Conservation (phyloP, 192 early-diverging fungal species). For the Mycoemilia scoparia region DNA sequence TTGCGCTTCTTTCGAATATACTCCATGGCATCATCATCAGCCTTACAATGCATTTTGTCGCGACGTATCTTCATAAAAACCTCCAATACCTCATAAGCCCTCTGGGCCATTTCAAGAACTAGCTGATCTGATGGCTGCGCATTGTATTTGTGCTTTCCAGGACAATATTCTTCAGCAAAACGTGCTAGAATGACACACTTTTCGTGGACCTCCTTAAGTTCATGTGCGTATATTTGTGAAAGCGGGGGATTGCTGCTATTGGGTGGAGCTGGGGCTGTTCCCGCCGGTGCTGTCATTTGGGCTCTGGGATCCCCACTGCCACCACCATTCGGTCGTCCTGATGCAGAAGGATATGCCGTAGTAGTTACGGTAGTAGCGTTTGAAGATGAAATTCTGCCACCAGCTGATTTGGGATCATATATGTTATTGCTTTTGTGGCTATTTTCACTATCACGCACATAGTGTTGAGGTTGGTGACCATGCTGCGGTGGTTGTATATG, state of each 20-base stretch:
- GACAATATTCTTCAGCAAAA: slow-evolving; percentile 28
- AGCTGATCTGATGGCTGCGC: slow-evolving; percentile 30
- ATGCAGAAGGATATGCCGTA: too few species aligned
- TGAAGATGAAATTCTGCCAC: too few species aligned
- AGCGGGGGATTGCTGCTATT: slow-evolving; percentile 6
- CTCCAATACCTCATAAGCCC: slow-evolving; percentile 30
- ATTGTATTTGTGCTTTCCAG: slow-evolving; percentile 24
- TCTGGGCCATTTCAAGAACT: slow-evolving; percentile 33
- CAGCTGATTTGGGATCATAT: too few species aligned
- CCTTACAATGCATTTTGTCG: slow-evolving; percentile 25
- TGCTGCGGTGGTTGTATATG: too few species aligned
- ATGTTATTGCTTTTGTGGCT: too few species aligned
- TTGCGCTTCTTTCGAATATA: slow-evolving; percentile 35
- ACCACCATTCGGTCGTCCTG: too few species aligned
- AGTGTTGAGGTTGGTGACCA: too few species aligned
- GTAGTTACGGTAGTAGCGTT: too few species aligned
- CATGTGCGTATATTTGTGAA: slow-evolving; percentile 21
- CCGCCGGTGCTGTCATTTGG: not conserved
- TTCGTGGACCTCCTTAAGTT: slow-evolving; percentile 24
- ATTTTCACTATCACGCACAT: too few species aligned
- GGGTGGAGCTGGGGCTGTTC: slow-evolving; percentile 2
- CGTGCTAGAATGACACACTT: slow-evolving; percentile 28
- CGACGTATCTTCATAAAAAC: slow-evolving; percentile 30
- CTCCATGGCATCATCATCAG: slow-evolving; percentile 31
- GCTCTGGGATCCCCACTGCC: too few species aligned